Evolutionary conservation across 352 stramenopile species (phyloP).

Genomic region (Thalassiosira sp.): DNA sequence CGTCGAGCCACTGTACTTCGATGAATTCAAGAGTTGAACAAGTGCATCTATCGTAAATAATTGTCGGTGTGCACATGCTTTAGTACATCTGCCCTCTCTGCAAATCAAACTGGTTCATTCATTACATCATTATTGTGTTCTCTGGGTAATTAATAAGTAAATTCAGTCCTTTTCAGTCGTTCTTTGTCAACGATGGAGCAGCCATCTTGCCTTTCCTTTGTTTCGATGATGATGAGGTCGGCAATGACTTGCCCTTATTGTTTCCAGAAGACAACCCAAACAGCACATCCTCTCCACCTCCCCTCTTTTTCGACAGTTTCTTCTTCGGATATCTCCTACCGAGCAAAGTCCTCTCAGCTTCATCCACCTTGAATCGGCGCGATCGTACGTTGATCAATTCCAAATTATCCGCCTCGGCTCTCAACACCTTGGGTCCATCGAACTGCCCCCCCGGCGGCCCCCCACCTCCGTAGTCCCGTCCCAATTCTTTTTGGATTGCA

Average conservation of each 20-base stretch:
- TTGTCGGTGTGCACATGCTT: too few species aligned
- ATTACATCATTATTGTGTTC: too few species aligned
- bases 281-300: slow-evolving; percentile 39
- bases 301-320: slow-evolving; percentile 39
- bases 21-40: too few species aligned
- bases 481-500: slow-evolving; percentile 62
- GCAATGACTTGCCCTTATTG: slow-evolving; percentile 12
- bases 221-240: slow-evolving; percentile 16
- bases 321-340: slow-evolving; percentile 78
- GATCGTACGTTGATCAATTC: slow-evolving; percentile 67
- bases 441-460: slow-evolving; percentile 48
- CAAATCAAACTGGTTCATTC: too few species aligned
- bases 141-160: too few species aligned
- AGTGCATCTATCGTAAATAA: too few species aligned
- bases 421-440: slow-evolving; percentile 55
- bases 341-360: slow-evolving; percentile 77
- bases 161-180: slow-evolving; percentile 18
- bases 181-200: slow-evolving; percentile 12
- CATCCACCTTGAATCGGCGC: slow-evolving; percentile 67
- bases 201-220: slow-evolving; percentile 31
- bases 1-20: too few species aligned
- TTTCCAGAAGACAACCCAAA: slow-evolving; percentile 40
- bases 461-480: slow-evolving; percentile 32
- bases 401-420: slow-evolving; percentile 77
- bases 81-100: too few species aligned